Percentiles rank a stretch among this genome's conserved stretches.
These are phyloP conservation scores for Aspergillus sp. DNA, from an alignment of 2,329 filamentous ascomycete species.

Conservation along the genomic window DNA sequence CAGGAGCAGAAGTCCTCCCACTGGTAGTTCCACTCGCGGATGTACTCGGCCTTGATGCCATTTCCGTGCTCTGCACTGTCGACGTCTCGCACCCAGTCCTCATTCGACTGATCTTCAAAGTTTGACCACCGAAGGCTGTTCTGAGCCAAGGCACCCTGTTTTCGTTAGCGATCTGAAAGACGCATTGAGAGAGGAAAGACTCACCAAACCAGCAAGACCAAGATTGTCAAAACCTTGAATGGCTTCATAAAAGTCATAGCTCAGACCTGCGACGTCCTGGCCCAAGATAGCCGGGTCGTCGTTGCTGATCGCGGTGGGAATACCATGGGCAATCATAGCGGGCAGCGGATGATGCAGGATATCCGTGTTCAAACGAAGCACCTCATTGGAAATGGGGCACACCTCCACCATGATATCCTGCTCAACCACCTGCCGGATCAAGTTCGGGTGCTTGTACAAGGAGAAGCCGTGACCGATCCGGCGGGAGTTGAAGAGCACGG, in stretches of 20 bases:
- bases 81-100: constrained; percentile 66
- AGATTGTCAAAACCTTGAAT: constrained; percentile 87
- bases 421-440: constrained; percentile 79
- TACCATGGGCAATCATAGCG: constrained; percentile 72
- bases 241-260: constrained; percentile 88
- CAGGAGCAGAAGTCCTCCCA: constrained; percentile 88
- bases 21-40: constrained; percentile 68
- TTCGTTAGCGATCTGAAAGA: not conserved
- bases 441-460: constrained; percentile 78
- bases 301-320: constrained; percentile 74
- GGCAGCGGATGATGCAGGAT: constrained; percentile 73
- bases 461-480: constrained; percentile 84
- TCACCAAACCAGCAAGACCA: constrained; percentile 75
- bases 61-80: constrained; percentile 63
- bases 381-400: constrained; percentile 86
- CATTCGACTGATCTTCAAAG: constrained; percentile 67
- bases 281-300: constrained; percentile 86
- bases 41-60: constrained; percentile 60
- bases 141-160: constrained; percentile 60
- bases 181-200: not conserved
- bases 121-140: constrained; percentile 82
- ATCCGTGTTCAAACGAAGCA: constrained; percentile 67
- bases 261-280: constrained; percentile 71
- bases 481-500: constrained; percentile 71
- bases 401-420: constrained; percentile 78